phyloP scores from a whole-genome alignment of 2,329 filamentous ascomycete species.

The Phyllosticta citriasiana region DNA sequence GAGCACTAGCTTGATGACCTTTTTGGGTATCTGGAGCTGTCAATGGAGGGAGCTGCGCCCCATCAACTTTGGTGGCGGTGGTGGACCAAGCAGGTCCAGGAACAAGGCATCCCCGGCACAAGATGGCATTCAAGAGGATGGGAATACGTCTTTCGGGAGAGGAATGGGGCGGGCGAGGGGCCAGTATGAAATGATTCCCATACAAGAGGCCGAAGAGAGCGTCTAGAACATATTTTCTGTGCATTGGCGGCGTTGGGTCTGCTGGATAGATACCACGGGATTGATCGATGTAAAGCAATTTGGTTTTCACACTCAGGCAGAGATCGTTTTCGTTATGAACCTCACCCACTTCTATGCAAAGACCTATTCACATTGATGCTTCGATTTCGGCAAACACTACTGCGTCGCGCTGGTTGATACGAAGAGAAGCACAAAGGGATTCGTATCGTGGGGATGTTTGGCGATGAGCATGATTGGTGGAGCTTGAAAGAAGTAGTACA shows the following conservation, averaged over 20 bases:
- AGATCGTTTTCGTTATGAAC: neutral
- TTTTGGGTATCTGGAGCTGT: constrained; percentile 79
- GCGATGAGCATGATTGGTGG: no score
- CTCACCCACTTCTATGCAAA: neutral
- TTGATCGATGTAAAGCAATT: neutral
- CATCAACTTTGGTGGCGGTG: constrained; percentile 68
- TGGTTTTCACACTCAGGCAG: neutral
- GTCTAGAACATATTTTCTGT: constrained; percentile 19
- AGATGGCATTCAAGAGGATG: constrained; percentile 18
- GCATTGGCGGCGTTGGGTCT: constrained; percentile 22
- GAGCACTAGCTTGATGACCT: constrained; percentile 54
- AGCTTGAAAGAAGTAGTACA: no score
- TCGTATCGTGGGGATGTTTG: no score
- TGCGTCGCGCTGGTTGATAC: no score
- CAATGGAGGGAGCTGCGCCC: constrained; percentile 81
- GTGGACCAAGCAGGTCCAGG: constrained; percentile 14
- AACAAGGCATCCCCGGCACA: constrained; percentile 15
- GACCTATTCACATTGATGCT: neutral
- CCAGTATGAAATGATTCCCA: constrained; percentile 39
- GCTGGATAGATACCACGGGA: constrained; percentile 12
- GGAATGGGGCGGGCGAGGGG: constrained; percentile 33
- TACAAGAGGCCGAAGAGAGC: constrained; percentile 28
- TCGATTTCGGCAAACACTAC: no score
- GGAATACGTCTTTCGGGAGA: constrained; percentile 29
- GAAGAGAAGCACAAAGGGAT: no score